Evolutionary conservation across 345 rosid genomes (phyloP).

Genomic region (Alliaria petiolata): DNA sequence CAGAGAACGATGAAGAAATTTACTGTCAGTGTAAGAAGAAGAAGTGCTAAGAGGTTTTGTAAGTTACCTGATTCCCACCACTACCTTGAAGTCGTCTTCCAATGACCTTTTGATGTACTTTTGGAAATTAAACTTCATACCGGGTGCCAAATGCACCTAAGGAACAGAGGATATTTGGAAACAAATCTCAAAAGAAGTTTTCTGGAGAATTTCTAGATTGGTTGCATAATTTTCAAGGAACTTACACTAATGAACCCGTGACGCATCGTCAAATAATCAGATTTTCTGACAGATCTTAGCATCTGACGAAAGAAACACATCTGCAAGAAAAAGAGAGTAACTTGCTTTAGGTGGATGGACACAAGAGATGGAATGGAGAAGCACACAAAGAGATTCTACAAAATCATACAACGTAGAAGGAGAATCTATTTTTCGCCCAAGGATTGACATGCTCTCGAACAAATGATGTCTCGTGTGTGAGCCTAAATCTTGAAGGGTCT

Average conservation of each 20-base stretch:
- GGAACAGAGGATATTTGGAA: neutral
- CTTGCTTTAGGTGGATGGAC: neutral
- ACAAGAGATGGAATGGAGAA: neutral
- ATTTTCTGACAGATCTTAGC: conserved; percentile 62
- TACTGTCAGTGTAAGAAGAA: neutral
- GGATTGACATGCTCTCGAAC: conserved; percentile 59
- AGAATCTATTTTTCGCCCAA: conserved; percentile 49
- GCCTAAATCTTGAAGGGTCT: conserved; percentile 85
- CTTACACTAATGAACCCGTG: conserved; percentile 84
- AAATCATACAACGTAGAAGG: conserved; percentile 61
- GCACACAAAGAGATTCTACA: neutral
- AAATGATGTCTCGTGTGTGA: conserved; percentile 93
- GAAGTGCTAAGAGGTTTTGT: neutral
- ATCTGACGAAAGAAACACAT: conserved; percentile 86
- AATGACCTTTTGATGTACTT: conserved; percentile 85
- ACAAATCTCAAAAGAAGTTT: neutral
- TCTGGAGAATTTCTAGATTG: neutral
- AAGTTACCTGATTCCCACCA: conserved; percentile 82
- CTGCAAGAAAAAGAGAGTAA: conserved; percentile 36
- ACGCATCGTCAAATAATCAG: conserved; percentile 86
- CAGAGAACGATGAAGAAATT: neutral
- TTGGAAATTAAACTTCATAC: conserved; percentile 83
- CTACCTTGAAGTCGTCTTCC: conserved; percentile 95
- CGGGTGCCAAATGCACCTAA: conserved; percentile 89
- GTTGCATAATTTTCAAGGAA: conserved; percentile 1